Evolutionary conservation across 2,329 filamentous ascomycete genomes (phyloP).

Genomic region (Stemphylium beticola): DNA sequence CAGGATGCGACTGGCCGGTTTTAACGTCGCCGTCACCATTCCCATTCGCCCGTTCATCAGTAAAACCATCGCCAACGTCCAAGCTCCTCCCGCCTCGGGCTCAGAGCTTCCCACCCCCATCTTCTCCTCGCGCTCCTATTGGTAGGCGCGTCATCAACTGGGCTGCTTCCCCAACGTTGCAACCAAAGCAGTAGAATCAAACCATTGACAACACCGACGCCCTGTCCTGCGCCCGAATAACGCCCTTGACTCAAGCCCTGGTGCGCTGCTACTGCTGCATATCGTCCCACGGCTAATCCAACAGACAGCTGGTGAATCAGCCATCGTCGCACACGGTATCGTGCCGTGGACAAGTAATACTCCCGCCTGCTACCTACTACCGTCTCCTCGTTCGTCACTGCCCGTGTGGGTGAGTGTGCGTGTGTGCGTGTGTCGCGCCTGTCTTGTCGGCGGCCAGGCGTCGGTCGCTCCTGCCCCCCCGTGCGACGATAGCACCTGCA

Average conservation of each 20-base stretch:
- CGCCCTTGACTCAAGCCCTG: constrained; percentile 11
- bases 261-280: constrained; percentile 20
- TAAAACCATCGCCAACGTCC: constrained; percentile 4
- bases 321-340: constrained; percentile 22
- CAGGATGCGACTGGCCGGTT: constrained; percentile 1
- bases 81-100: constrained; percentile 8
- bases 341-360: constrained; percentile 2
- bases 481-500: constrained; percentile 6
- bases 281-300: constrained; percentile 19
- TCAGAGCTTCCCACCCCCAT: constrained; percentile 8
- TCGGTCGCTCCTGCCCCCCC: constrained; percentile 3
- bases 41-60: background rate
- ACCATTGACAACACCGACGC: constrained; percentile 22
- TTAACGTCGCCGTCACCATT: background rate
- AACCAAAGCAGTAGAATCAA: constrained; percentile 8
- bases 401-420: background rate
- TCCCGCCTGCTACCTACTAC: too few species aligned
- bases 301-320: constrained; percentile 4
- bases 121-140: constrained; percentile 19
- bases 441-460: background rate
- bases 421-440: constrained; percentile 5
- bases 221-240: constrained; percentile 14
- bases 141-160: constrained; percentile 13
- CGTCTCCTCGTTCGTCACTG: background rate
- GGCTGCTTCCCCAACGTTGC: constrained; percentile 8